Base-by-base conservation (phyloP, 306 rosid species). In the Adenanthera pavonina region DNA sequence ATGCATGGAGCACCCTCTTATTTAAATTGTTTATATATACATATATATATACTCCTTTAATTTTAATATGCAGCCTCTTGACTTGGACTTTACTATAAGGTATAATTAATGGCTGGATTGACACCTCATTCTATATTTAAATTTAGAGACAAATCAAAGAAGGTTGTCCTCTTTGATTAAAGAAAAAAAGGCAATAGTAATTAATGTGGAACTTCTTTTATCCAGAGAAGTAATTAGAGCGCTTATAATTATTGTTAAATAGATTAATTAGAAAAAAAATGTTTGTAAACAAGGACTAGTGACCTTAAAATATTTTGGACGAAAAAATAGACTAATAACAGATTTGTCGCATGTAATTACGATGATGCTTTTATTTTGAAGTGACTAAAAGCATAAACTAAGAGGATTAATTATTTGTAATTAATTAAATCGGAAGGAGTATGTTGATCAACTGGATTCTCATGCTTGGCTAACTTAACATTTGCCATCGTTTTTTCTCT, bases 361-460 rank as follows among this genome's bases (percentile, higher is more conserved):
- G 72, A 11, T 4, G 14, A 20, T 54, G 54, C n/a, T 49, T 49
- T 12, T 43, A 48, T 11, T 53, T 34, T 43, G 33, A 38, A 14
- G 48, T 69, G n/a, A 14, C 16, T 35, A 53, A n/a, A 20, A 52
- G 36, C 80, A 67, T 12, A 66, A 69, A 43, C 2, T 30, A 68
- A 12, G 60, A 75, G n/a, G 36, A 75, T 54, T 38, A 46, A 13
- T 40, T 25, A 51, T 17, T 60, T 41, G 81, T 25, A 25, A 25
- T 25, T 25, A 25, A 25, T 25, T 65, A 41, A 43, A 60, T 71
- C 59, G 47, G 76, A 57, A 49, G 41, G 57, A 86, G 80, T 54
- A 80, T 44, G 30, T 79, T 56, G 68, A 62, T 72, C 41, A 52
- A 51, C 17, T 1, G 60, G 60, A 54, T n/a, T 54, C 25, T 54